Percentiles rank a stretch among this genome's conserved stretches.
Conservation (phyloP, 768 basidiomycete genomes). For the Calocybe cyanea region DNA sequence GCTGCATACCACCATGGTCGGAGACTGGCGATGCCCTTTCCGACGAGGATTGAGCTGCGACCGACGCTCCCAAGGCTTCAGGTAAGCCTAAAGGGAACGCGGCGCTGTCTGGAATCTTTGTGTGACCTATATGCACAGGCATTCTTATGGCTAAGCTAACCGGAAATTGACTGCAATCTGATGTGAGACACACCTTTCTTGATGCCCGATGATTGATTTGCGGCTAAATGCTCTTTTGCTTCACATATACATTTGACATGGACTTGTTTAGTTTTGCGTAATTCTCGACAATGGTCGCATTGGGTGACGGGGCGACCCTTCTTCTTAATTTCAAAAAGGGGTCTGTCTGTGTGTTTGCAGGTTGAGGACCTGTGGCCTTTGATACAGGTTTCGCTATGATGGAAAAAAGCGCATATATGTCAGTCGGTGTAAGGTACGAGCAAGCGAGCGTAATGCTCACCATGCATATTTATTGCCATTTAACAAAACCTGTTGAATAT, state of each 20-base stretch:
- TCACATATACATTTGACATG: slow-evolving; percentile 86
- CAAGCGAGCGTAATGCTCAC: slow-evolving; percentile 36
- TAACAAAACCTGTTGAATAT: slow-evolving; percentile 52
- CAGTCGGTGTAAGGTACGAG: slow-evolving; percentile 6
- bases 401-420: neutral
- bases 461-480: slow-evolving; percentile 81
- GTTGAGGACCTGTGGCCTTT: slow-evolving; percentile 90
- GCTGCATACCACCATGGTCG: slow-evolving; percentile 62
- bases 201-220: slow-evolving; percentile 33
- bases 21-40: slow-evolving; percentile 56
- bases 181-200: slow-evolving; percentile 64
- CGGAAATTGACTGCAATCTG: slow-evolving; percentile 5
- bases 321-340: slow-evolving; percentile 89
- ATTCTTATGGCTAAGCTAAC: slow-evolving; percentile 46
- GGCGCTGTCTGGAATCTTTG: slow-evolving; percentile 63
- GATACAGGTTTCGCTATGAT: slow-evolving; percentile 80
- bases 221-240: slow-evolving; percentile 62
- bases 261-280: slow-evolving; percentile 81
- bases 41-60: slow-evolving; percentile 42
- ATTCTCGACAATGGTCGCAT: slow-evolving; percentile 82
- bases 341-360: slow-evolving; percentile 85
- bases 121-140: slow-evolving; percentile 40
- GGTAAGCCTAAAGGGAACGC: slow-evolving; percentile 80
- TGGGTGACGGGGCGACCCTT: slow-evolving; percentile 91
- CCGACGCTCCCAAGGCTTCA: slow-evolving; percentile 63